Evolutionary conservation across 352 stramenopile genomes (phyloP), one percentile per base, ranked within the genome.

Genomic region (Phytophthora pinifolia): DNA sequence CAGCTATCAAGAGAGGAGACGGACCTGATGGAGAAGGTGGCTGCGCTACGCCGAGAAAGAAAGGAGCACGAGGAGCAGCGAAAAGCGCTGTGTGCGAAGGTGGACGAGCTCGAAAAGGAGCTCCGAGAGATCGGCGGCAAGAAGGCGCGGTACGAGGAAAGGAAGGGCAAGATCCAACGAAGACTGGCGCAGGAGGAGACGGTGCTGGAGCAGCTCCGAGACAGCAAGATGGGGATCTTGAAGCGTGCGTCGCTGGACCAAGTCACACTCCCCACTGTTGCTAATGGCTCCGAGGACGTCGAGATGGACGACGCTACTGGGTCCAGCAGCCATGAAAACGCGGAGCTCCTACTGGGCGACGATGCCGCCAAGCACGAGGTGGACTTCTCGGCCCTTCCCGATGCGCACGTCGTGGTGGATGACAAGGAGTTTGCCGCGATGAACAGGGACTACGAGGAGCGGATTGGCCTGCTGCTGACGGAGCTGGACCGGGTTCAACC

Each of bases 401-500:
- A 92, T 25, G 59, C 82, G 68, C 53, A 79, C 67, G 48, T 93
- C 63, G 72, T 92, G 57, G 68, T 78, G 37, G 48, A 91, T 35
- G 72, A 92, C 45, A 90, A 96, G 30, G 92, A 96, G 41, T 94
- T 93, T 50, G 86, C 96, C 22, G 81, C 92, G 14, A 83, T 97
- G 25, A 77, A 87, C 39, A 47, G 46, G 20, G 63, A 75, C 10
- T 90, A 88, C 34, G 82, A 92, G 29, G 72, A 84, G 44, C 70
- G 72, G 5, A 88, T 96, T 51, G 64, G 64, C 29, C 63, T 78
- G 10, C 47, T 96, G 42, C 59, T 86, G 0, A 71, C 79, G 2
- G 86, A 96, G 39, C 47, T 99, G 53, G 96, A 99, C 35, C 79
- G 80, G 3, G 98, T 99, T 76, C 88, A 97, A 45, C 97, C 97